These are phyloP conservation scores for Xylaria multiplex DNA, from an alignment of 2,329 filamentous ascomycete genomes.

Conservation along the genomic window DNA sequence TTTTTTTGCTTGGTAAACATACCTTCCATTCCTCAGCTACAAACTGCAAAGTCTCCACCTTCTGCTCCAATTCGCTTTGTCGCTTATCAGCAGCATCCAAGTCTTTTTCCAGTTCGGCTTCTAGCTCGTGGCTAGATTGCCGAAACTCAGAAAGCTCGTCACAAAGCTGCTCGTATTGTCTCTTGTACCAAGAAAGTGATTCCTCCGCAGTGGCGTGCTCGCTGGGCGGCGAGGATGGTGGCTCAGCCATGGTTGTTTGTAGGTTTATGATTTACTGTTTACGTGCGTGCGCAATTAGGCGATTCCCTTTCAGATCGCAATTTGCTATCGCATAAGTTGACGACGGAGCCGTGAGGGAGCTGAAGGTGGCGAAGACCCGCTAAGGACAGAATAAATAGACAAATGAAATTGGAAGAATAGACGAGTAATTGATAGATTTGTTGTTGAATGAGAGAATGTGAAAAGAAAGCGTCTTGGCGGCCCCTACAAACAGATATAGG, in stretches of 20 bases:
- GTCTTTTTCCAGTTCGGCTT: slow-evolving; percentile 94
- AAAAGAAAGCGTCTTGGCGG: slow-evolving; percentile 22
- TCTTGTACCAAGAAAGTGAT: slow-evolving; percentile 92
- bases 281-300: slow-evolving; percentile 10
- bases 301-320: slow-evolving; percentile 29
- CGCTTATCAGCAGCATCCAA: slow-evolving; percentile 95
- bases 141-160: slow-evolving; percentile 93
- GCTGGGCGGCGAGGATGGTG: slow-evolving; percentile 70
- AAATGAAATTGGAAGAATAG: slow-evolving; percentile 25
- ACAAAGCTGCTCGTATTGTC: slow-evolving; percentile 93
- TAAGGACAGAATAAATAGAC: slow-evolving; percentile 18
- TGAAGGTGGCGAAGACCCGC: background rate
- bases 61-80: slow-evolving; percentile 85
- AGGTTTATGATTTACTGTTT: slow-evolving; percentile 6
- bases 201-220: slow-evolving; percentile 71
- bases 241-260: slow-evolving; percentile 61
- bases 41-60: slow-evolving; percentile 83
- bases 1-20: slow-evolving; percentile 48
- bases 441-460: slow-evolving; percentile 28
- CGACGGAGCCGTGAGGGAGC: slow-evolving; percentile 15
- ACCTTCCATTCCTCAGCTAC: slow-evolving; percentile 99
- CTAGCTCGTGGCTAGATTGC: slow-evolving; percentile 90
- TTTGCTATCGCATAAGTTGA: slow-evolving; percentile 28
- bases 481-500: slow-evolving; percentile 29
- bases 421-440: slow-evolving; percentile 10